A percentile compares a stretch with the other conserved stretches of the same genome.
Evolutionary conservation across 768 basidiomycete species (phyloP).

Genomic region (Suillus variegatus): DNA sequence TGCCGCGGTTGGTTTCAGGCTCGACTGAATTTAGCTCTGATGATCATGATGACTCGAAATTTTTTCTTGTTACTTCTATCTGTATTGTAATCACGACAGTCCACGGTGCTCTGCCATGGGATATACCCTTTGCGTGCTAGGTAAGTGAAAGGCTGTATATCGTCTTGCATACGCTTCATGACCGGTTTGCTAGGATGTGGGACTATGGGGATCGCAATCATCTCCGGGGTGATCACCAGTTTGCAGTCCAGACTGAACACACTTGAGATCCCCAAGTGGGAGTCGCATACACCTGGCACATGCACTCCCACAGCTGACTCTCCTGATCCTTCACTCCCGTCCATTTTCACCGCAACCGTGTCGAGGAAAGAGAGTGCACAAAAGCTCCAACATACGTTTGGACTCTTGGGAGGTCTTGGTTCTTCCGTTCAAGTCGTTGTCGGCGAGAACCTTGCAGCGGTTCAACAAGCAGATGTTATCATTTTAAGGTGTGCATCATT

Average conservation of each 20-base stretch:
- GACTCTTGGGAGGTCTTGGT: slow-evolving; percentile 57
- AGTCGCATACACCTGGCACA: slow-evolving; percentile 71
- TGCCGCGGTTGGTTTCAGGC: not conserved
- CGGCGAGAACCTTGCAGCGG: slow-evolving; percentile 72
- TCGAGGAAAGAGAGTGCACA: slow-evolving; percentile 72
- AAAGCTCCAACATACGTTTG: slow-evolving; percentile 65
- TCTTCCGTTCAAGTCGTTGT: slow-evolving; percentile 68
- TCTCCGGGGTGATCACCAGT: slow-evolving; percentile 88
- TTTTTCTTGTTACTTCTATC: slow-evolving; percentile 1
- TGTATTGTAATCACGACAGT: not conserved
- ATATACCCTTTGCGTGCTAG: slow-evolving; percentile 89
- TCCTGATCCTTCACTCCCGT: slow-evolving; percentile 72
- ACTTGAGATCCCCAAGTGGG: slow-evolving; percentile 53
- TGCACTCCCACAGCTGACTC: slow-evolving; percentile 59
- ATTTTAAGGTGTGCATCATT: slow-evolving; percentile 72
- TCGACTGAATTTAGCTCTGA: not conserved
- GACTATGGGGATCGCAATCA: slow-evolving; percentile 96
- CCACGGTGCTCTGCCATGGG: slow-evolving; percentile 56
- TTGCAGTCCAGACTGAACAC: slow-evolving; percentile 53
- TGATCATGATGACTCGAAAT: slow-evolving; percentile 14
- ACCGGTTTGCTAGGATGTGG: slow-evolving; percentile 74
- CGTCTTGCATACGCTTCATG: slow-evolving; percentile 16
- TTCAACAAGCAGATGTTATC: slow-evolving; percentile 76
- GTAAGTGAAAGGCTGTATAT: slow-evolving; percentile 33
- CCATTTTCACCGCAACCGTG: slow-evolving; percentile 86